phyloP scores from a whole-genome alignment of 2,329 filamentous ascomycete species.

The Fusarium robinianum region DNA sequence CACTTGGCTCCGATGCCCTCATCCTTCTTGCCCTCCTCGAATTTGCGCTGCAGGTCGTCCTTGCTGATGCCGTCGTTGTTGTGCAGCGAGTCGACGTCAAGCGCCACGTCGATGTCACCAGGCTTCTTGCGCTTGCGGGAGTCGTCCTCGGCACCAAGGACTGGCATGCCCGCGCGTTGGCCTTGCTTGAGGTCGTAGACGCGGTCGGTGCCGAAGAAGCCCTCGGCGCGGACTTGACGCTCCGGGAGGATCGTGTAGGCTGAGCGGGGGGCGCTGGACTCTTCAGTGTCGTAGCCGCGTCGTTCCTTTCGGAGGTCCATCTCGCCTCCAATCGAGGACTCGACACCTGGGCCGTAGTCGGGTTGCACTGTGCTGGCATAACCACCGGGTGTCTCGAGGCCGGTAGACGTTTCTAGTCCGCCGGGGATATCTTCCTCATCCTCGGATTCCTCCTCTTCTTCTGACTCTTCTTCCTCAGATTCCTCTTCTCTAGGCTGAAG shows the following conservation, averaged over 20 bases:
- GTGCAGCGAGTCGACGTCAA: slow-evolving; percentile 82
- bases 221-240: slow-evolving; percentile 80
- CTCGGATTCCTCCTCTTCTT: slow-evolving; percentile 71
- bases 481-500: slow-evolving; percentile 78
- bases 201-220: slow-evolving; percentile 95
- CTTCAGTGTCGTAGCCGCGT: slow-evolving; percentile 86
- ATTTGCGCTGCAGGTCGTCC: slow-evolving; percentile 79
- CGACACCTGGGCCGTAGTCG: slow-evolving; percentile 71
- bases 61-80: slow-evolving; percentile 79
- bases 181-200: slow-evolving; percentile 78
- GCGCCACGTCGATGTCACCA: slow-evolving; percentile 89
- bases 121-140: slow-evolving; percentile 89
- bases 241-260: slow-evolving; percentile 92
- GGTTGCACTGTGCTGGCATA: slow-evolving; percentile 80
- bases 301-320: slow-evolving; percentile 87
- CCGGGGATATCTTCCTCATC: slow-evolving; percentile 64
- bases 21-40: slow-evolving; percentile 71
- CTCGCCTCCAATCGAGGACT: slow-evolving; percentile 80
- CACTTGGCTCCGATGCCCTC: slow-evolving; percentile 71
- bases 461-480: slow-evolving; percentile 74
- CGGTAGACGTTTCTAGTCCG: slow-evolving; percentile 74
- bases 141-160: slow-evolving; percentile 81
- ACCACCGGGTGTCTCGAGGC: slow-evolving; percentile 79
- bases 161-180: slow-evolving; percentile 61
- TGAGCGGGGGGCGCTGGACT: slow-evolving; percentile 71